Base-by-base conservation (phyloP, 306 rosid genomes). In the Ormosia emarginata region DNA sequence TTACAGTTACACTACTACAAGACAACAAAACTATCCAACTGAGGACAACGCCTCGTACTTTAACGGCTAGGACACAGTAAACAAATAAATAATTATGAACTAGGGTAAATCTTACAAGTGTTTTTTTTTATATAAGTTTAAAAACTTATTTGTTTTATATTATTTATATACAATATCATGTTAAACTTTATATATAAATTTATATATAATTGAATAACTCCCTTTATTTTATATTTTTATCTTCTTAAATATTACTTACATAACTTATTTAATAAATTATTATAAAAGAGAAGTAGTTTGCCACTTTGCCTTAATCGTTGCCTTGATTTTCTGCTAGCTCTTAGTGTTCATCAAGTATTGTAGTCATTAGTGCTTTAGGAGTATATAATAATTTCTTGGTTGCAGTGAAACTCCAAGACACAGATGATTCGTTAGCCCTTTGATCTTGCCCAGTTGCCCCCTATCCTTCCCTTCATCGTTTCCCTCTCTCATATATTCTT, bases 351-450 rank as follows among this genome's bases (percentile, higher is more conserved):
- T 24, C 24, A 24, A 24, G 24, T 24, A 24, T 24, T 24, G 24
- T 24, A 24, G 0, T 24, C 0, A 24, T 24, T 24, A 24, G 24
- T 24, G 24, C 24, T 24, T 24, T 1, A 24, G 24, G 24, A 24
- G 15, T n/a, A n/a, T n/a, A n/a, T n/a, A n/a, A n/a, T n/a, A n/a
- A n/a, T n/a, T n/a, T n/a, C 66, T 61, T 47, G 34, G 40, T 75
- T 67, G 8, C 76, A 56, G 70, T 55, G 75, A 73, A 73, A 74
- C 24, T 65, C 40, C 40, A 30, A 53, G 41, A 67, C 63, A 84
- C 34, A 43, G 40, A 53, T 15, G 77, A 55, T 58, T 63, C 78
- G 43, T 87, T 74, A 44, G 71, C 88, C 85, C 89, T 87, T 78
- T 6, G 81, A 77, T 57, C 37, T 57, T 56, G 65, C 24, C 68